Evolutionary conservation across 2,329 filamentous ascomycete genomes (phyloP), one percentile per base, ranked within the genome.

Genomic region (Curvularia sp.): DNA sequence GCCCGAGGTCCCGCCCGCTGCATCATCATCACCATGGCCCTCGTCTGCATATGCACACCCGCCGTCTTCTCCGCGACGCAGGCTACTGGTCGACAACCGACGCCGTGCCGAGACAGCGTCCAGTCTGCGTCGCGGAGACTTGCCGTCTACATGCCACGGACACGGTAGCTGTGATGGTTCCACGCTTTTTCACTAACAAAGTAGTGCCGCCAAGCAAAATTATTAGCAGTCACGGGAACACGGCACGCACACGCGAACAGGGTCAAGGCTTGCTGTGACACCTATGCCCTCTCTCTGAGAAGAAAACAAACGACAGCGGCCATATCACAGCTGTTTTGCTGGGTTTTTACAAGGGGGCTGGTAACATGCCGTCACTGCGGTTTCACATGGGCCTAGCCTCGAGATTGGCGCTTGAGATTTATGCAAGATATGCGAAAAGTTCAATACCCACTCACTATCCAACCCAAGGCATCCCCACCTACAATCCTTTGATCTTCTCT

Each of bases 401-500:
- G 7, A 12, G 15, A 13, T 12, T 28, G 48, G 48, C 48, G 33
- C 48, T 30, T 22, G 33, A 24, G 15, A 41, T 41, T 50, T 24
- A 41, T 50, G 48, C 48, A 50, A 38, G 26, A 50, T 33, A 28
- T 50, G 48, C 35, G n/a, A 50, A 50, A 28, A 41, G 15, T 18
- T 50, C 22, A n/a, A 38, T 41, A 50, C 5, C 33, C 33, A 30
- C 48, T 20, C 33, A 30, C 48, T 20, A 26, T 24, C 15, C 20
- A 47, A 47, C 35, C 22, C 7, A 41, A 30, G n/a, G 12, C n/a
- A 30, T 12, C 15, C 48, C 26, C 28, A 44, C 24, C 48, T 55
- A 76, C 53, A 75, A 31, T 4, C 68, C 68, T 52, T 70, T 70
- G 49, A 70, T 69, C 68, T 71, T 75, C 67, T 75, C 73, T 38